Evolutionary conservation across 768 basidiomycete genomes (phyloP).

Genomic region (Multifurca ochricompacta): DNA sequence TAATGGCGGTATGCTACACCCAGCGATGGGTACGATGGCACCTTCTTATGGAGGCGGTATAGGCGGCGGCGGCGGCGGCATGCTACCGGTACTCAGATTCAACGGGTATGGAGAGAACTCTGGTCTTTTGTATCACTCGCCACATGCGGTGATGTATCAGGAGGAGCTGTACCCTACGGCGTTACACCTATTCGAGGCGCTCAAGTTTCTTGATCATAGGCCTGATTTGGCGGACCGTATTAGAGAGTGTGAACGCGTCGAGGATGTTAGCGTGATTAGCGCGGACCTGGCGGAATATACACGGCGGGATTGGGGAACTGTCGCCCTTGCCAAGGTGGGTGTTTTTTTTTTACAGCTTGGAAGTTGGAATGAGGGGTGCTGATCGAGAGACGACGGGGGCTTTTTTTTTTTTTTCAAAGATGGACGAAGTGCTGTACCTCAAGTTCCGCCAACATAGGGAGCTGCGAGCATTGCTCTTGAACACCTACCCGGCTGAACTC

Average conservation of each 20-base stretch:
- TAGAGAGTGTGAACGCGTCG: conserved; percentile 34
- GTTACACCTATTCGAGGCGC: conserved; percentile 67
- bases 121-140: conserved; percentile 61
- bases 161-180: conserved; percentile 58
- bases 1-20: not conserved
- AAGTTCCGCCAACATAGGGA: conserved; percentile 69
- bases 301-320: conserved; percentile 48
- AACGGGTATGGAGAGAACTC: conserved; percentile 27
- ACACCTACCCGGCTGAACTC: conserved; percentile 38
- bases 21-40: not conserved
- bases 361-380: too few species aligned
- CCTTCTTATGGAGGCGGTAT: conserved; percentile 18
- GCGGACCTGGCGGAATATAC: conserved; percentile 29
- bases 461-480: conserved; percentile 45
- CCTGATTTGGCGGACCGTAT: conserved; percentile 52
- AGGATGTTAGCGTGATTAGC: conserved; percentile 33
- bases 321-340: conserved; percentile 46
- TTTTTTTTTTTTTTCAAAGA: conserved; percentile 34
- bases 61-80: conserved; percentile 8
- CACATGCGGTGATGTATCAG: conserved; percentile 49
- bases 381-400: not conserved
- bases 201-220: conserved; percentile 50
- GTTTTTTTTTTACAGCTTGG: not conserved
- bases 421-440: conserved; percentile 57
- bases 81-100: conserved; percentile 29